Evolutionary conservation across 805 yeast genomes (phyloP), one percentile per base, ranked within the genome.

Genomic region (Wickerhamiella allomyrinae): DNA sequence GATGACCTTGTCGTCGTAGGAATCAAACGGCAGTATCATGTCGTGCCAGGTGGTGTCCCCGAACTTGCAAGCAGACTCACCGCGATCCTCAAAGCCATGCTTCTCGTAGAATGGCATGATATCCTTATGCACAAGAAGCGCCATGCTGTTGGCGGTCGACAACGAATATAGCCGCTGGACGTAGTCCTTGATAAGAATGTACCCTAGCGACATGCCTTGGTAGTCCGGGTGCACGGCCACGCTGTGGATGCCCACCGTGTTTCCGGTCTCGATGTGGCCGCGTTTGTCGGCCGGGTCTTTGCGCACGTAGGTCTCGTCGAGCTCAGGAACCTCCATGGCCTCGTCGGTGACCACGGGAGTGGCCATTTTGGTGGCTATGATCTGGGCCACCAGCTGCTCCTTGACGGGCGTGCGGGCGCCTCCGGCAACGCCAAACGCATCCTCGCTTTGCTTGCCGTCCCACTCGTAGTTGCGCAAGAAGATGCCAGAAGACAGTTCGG

Each of bases 401-500:
- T 70, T 45, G 33, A 23, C 41, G 14, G 50, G 39, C 9, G 49
- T 23, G 39, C 56, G 42, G 37, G 39, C 59, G 23, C 54, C 59
- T 3, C 50, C 57, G 14, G 57, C 61, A 34, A 50, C 57, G 11
- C 47, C 46, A n/a, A 41, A 50, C n/a, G 53, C 57, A 37, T 51
- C 53, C 22, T 45, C 52, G 19, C 41, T 45, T 15, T 43, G 50
- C 14, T 41, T 50, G 23, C 42, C 48, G 11, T 48, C 54, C 52
- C 53, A 53, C 37, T 46, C 44, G 41, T 43, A 69, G 47, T 61
- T 61, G 52, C 66, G 61, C 23, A 56, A 66, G 55, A 89, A 91
- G 43, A 91, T 68, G 2, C 97, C 97, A 5, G 87, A 75, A 49
- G 91, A 76, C 44, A 89, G 71, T 59, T 89, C 98, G 8, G 97